Base-by-base conservation (phyloP, 495 filamentous ascomycete species). In the Penicillium desertorum region DNA sequence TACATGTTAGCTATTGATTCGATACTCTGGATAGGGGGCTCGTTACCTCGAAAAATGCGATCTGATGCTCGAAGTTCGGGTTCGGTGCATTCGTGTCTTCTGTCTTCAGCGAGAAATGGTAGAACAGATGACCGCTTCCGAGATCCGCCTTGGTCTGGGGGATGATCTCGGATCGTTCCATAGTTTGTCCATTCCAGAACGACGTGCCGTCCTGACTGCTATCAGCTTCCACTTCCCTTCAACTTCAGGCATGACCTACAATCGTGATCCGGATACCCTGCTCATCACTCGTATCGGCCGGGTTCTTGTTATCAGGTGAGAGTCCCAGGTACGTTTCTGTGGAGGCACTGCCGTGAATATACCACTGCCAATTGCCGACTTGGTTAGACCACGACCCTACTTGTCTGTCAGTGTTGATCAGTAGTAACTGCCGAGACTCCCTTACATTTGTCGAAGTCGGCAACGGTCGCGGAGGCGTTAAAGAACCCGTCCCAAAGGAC, bases 261-360 rank as follows among this genome's bases (percentile, higher is more conserved):
- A 90, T 85, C 5, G 84, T 87, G 70, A 89, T 82, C 67, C 87
- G 86, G 58, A 82, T 81, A 19, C 87, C 87, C 69, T 88, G 81
- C 19, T 67, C 79, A 27, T 84, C 85, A 48, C 71, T 76, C 1
- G 74, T 71, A 64, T 87, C 85, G 49, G 83, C 83, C 0, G 87
- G 87, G 71, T 89, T 90, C 73, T 88, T 88, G 79, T 76, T 86
- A 48, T 62, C 52, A 2, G 76, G 59, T 12, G 72, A 75, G 1
- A 87, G 73, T 57, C 80, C 83, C 49, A 88, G 79, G 59, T 88
- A 88, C 49, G 81, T 61, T 16, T 75, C 72, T 3, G 86, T 82
- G 3, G 68, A 37, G 19, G 74, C 79, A 8, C 70, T 64, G 4
- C 86, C 86, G 73, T 88, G 82, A 69, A 89, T 90, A 71, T 90